These are phyloP conservation scores for Selaginella moellendorffii DNA, from an alignment of 75 land plant genomes.

Conservation along the genomic window DNA sequence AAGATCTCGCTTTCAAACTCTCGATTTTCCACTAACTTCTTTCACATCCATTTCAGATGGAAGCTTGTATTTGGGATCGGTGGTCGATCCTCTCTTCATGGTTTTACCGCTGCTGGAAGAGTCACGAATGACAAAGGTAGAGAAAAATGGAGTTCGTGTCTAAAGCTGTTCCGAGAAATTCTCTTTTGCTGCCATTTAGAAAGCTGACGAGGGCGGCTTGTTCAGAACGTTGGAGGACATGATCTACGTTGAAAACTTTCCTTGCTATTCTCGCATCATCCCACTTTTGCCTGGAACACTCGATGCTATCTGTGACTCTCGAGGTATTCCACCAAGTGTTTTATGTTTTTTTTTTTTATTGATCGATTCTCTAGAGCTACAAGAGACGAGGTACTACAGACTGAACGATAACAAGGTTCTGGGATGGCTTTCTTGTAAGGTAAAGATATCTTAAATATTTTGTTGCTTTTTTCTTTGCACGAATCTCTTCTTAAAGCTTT, in stretches of 20 bases:
- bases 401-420: constrained; percentile 71
- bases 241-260: constrained; percentile 55
- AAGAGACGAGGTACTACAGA: constrained; percentile 56
- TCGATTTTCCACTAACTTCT: neutral
- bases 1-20: neutral
- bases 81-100: constrained; percentile 75
- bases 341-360: neutral
- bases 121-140: no score
- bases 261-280: constrained; percentile 50
- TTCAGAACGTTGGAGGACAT: constrained; percentile 89
- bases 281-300: constrained; percentile 36
- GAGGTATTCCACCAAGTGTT: constrained; percentile 35
- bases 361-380: constrained; percentile 42
- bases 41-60: constrained; percentile 48
- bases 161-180: no score
- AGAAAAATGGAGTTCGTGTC: no score
- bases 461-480: no score
- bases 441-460: constrained; percentile 17
- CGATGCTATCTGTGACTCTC: constrained; percentile 58
- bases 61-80: constrained; percentile 56
- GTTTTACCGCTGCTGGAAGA: constrained; percentile 71
- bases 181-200: no score
- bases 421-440: constrained; percentile 80
- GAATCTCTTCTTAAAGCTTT: no score
- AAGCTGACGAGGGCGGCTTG: constrained; percentile 56